These are phyloP conservation scores for Pyrrhoderma lamaoense DNA, from an alignment of 1,284 basidiomycete species.

Conservation along the genomic window DNA sequence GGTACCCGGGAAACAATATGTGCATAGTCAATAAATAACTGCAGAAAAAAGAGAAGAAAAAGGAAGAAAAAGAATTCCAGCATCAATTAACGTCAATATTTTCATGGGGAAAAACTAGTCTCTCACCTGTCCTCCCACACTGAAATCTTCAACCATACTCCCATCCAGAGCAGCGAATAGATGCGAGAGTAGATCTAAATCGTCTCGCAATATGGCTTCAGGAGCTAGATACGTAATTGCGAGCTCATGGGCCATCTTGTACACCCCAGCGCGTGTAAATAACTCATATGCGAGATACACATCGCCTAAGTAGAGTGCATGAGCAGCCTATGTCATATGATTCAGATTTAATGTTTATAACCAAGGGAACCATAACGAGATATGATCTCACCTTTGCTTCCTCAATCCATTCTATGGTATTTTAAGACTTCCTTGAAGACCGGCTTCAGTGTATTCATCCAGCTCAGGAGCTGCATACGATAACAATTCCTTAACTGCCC, in stretches of 20 bases:
- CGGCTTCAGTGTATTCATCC: conserved; percentile 63
- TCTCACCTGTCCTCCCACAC: conserved; percentile 70
- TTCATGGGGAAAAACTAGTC: conserved; percentile 4
- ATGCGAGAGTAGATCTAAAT: conserved; percentile 65
- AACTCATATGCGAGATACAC: conserved; percentile 74
- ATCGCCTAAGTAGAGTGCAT: conserved; percentile 55
- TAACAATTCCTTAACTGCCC: conserved; percentile 77
- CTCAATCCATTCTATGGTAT: conserved; percentile 83
- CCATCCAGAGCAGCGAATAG: conserved; percentile 67
- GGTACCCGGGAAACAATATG: conserved; percentile 27
- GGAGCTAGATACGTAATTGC: conserved; percentile 82
- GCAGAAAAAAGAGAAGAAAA: background rate
- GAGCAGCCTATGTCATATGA: conserved; percentile 46
- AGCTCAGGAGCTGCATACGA: conserved; percentile 64
- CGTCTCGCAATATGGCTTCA: conserved; percentile 80
- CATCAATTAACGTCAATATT: conserved; percentile 2
- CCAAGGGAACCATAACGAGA: background rate
- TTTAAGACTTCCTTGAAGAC: conserved; percentile 69
- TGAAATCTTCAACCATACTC: conserved; percentile 65
- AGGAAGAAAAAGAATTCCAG: too few relatives aligned
- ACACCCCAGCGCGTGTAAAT: conserved; percentile 65
- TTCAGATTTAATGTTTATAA: conserved; percentile 10
- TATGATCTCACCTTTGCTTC: conserved; percentile 78
- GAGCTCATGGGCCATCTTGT: conserved; percentile 73
- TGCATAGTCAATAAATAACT: conserved; percentile 16